Evolutionary conservation across 305 asterid genomes (phyloP).

Genomic region (Rubia tinctorum): DNA sequence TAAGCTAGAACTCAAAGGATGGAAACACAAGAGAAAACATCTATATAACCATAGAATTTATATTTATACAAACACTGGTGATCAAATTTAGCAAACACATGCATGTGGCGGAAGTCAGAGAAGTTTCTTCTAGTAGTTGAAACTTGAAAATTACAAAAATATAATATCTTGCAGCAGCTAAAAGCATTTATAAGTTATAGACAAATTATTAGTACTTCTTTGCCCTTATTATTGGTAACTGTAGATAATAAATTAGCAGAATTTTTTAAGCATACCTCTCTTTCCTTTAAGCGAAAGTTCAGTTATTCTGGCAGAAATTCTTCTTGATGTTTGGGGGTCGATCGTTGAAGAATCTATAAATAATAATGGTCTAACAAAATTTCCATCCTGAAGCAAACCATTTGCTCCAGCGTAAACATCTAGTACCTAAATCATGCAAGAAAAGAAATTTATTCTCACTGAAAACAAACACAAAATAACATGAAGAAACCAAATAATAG

Average conservation of each 20-base stretch:
- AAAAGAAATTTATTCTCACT: neutral
- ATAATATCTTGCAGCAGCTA: neutral
- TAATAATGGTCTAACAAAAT: slow-evolving; percentile 52
- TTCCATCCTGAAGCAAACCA: slow-evolving; percentile 58
- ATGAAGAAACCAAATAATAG: neutral
- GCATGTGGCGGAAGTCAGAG: neutral
- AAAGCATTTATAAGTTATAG: neutral
- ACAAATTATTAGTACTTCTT: neutral
- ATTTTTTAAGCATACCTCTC: slow-evolving; percentile 37
- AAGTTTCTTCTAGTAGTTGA: neutral
- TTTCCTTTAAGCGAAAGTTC: slow-evolving; percentile 33
- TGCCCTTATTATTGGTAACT: neutral
- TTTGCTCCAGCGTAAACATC: slow-evolving; percentile 83
- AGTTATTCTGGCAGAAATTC: slow-evolving; percentile 50
- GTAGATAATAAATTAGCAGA: neutral
- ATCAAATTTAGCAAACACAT: neutral
- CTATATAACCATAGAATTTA: neutral
- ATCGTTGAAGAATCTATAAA: slow-evolving; percentile 92
- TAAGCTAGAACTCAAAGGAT: slow-evolving; percentile 7
- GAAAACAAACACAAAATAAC: neutral
- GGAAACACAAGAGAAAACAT: neutral
- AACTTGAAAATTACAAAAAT: neutral
- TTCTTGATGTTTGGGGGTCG: slow-evolving; percentile 94
- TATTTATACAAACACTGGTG: neutral
- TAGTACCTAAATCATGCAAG: slow-evolving; percentile 50